phyloP scores from a whole-genome alignment of 108 stramenopile genomes.

The Parietichytrium sp. region DNA sequence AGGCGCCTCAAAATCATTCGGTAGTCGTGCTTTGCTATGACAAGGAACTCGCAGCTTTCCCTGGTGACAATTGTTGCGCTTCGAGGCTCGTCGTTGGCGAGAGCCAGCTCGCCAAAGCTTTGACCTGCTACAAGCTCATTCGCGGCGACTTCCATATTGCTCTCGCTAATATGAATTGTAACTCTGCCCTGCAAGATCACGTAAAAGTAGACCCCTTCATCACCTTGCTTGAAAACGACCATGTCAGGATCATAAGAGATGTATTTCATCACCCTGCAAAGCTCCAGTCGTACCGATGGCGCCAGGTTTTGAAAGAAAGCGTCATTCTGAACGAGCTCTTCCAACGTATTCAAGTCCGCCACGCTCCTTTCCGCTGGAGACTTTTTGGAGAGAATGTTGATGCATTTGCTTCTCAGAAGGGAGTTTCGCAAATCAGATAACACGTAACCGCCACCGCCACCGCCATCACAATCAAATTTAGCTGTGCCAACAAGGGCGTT shows the following conservation, averaged over 20 bases:
- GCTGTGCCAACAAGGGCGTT: too few species aligned
- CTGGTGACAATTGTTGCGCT: constrained; percentile 40
- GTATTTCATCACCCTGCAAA: constrained; percentile 1
- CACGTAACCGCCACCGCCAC: too few species aligned
- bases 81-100: constrained; percentile 57
- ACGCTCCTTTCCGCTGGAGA: too few species aligned
- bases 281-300: not conserved
- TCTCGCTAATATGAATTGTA: constrained; percentile 52
- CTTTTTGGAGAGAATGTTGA: too few species aligned
- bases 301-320: not conserved
- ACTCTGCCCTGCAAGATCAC: constrained; percentile 58
- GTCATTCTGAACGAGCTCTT: constrained; percentile 10
- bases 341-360: not conserved
- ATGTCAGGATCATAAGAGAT: constrained; percentile 24
- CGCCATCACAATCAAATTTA: too few species aligned
- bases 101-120: constrained; percentile 63
- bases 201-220: constrained; percentile 68
- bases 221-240: constrained; percentile 57
- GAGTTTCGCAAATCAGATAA: too few species aligned
- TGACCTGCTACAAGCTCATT: constrained; percentile 48
- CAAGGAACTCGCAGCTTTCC: not conserved
- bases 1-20: not conserved
- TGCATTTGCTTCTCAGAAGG: too few species aligned
- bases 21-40: not conserved
- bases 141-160: constrained; percentile 50